A percentile compares a stretch with the other conserved stretches of the same genome.
phyloP scores from a whole-genome alignment of 768 basidiomycete species.

The Termitomyces sp. region DNA sequence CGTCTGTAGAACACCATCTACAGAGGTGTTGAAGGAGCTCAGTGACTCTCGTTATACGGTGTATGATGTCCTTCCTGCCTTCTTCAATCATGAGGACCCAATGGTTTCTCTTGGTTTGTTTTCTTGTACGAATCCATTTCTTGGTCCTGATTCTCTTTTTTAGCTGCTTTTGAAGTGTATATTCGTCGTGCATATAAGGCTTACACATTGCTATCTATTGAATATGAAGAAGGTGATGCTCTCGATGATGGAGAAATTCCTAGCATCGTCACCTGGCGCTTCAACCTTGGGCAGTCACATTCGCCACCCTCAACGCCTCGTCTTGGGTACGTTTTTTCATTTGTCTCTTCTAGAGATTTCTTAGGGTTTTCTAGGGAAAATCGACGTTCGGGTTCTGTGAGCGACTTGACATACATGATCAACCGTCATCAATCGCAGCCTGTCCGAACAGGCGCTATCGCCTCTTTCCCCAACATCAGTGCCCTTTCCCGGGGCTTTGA shows the following conservation, averaged over 20 bases:
- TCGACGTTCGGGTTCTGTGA: constrained; percentile 87
- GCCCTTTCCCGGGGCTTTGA: constrained; percentile 72
- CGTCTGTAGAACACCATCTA: constrained; percentile 64
- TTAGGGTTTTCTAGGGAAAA: constrained; percentile 41
- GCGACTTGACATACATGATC: constrained; percentile 93
- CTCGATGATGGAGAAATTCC: constrained; percentile 81
- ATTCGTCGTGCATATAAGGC: constrained; percentile 94
- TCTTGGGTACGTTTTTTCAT: constrained; percentile 39
- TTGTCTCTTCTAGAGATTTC: not conserved
- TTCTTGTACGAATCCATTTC: not conserved
- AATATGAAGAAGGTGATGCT: constrained; percentile 91
- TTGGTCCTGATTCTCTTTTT: not conserved
- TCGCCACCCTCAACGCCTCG: constrained; percentile 84
- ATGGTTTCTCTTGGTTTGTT: constrained; percentile 77
- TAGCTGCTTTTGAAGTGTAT: constrained; percentile 95
- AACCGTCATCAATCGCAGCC: constrained; percentile 85
- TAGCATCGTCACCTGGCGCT: constrained; percentile 86
- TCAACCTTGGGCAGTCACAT: constrained; percentile 88
- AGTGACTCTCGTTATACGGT: constrained; percentile 96
- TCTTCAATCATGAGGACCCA: constrained; percentile 86
- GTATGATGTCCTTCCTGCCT: constrained; percentile 93
- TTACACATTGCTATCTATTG: constrained; percentile 86
- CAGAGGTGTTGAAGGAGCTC: constrained; percentile 86
- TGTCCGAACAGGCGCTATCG: constrained; percentile 84
- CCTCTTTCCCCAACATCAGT: constrained; percentile 78